Percentiles rank a stretch among this genome's conserved stretches.
Evolutionary conservation across 495 filamentous ascomycete species (phyloP).

Genomic region (Neurospora sp.): DNA sequence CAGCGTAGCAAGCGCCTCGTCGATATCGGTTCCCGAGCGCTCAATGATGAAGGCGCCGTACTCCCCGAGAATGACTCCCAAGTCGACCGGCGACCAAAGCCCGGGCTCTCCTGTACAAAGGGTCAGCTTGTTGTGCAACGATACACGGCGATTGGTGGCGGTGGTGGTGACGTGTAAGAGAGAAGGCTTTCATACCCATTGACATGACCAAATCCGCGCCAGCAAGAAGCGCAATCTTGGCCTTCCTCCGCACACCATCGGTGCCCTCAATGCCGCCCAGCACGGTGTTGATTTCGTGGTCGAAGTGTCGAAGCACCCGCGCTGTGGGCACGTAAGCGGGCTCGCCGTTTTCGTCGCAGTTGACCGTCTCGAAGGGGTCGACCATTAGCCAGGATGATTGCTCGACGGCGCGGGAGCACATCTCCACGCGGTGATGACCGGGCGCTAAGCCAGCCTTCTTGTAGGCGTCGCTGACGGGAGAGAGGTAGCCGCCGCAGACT

Average conservation of each 20-base stretch:
- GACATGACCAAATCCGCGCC: constrained; percentile 80
- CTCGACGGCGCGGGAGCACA: constrained; percentile 75
- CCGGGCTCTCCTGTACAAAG: constrained; percentile 35
- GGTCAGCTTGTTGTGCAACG: constrained; percentile 4
- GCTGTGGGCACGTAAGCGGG: constrained; percentile 82
- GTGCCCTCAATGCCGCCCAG: constrained; percentile 60
- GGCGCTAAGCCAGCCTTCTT: constrained; percentile 79
- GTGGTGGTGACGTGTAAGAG: constrained; percentile 41
- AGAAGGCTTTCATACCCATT: constrained; percentile 37
- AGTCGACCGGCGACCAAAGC: constrained; percentile 74
- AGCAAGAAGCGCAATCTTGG: constrained; percentile 54
- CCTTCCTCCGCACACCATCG: constrained; percentile 41
- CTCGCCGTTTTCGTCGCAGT: constrained; percentile 47
- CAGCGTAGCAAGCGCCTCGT: constrained; percentile 66
- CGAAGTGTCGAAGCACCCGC: constrained; percentile 78
- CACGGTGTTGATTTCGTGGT: constrained; percentile 75
- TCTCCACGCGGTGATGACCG: constrained; percentile 29
- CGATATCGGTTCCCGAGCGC: constrained; percentile 79
- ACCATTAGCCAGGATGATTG: constrained; percentile 77
- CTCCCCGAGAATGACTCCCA: constrained; percentile 76
- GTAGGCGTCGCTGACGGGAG: constrained; percentile 59
- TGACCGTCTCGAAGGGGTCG: constrained; percentile 54
- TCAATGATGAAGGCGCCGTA: constrained; percentile 88
- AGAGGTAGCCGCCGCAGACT: constrained; percentile 74
- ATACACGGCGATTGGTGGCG: not conserved